Base-by-base conservation (phyloP, 2,329 filamentous ascomycete genomes). In the Camptophora hylomeconis region DNA sequence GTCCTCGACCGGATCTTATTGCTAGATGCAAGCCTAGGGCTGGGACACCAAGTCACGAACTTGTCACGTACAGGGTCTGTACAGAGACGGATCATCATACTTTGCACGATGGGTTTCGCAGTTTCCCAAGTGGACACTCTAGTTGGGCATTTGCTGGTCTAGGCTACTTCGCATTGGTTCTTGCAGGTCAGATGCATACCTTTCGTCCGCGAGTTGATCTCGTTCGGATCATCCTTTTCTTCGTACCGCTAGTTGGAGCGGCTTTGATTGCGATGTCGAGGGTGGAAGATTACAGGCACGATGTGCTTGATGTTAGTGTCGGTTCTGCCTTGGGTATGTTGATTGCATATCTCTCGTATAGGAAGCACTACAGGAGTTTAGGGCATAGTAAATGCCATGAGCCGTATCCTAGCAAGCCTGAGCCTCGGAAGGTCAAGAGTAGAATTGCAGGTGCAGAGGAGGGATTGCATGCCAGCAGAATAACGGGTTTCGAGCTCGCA, bases 1-100 rank as follows among this genome's bases (percentile, higher is more conserved):
- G 82, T 7, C 82, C 84, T 17, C 72, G 87, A 5, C 87, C 87
- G 3, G 87, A 95, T 54, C 60, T 94, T 19, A 71, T 95, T 22
- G 74, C 78, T n/a, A 75, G 89, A 20, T 98, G 89, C 57, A 75
- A 80, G 40, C 86, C 89, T 1, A 57, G 52, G 32, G 51, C 61
- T 9, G 68, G 64, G 5, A 73, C 72, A 0, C 63, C 72, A 0
- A 55, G 55, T 28, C 58, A 73, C 39, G 45, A 55, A 17, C 54
- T 76, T 26, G 64, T 76, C 16, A 47, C 52, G 8, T 57, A 56
- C 40, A 52, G 48, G 2, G 55, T 62, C 7, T 65, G 61, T 36
- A 58, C 56, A 5, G 53, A 61, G 36, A 67, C 70, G 2, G 49
- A 57, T 22, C 58, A 66, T 33, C 69, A 72, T 40, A 56, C 63